phyloP scores from a whole-genome alignment of 371 early-diverging fungal species.

The Zopfochytrium polystomum region DNA sequence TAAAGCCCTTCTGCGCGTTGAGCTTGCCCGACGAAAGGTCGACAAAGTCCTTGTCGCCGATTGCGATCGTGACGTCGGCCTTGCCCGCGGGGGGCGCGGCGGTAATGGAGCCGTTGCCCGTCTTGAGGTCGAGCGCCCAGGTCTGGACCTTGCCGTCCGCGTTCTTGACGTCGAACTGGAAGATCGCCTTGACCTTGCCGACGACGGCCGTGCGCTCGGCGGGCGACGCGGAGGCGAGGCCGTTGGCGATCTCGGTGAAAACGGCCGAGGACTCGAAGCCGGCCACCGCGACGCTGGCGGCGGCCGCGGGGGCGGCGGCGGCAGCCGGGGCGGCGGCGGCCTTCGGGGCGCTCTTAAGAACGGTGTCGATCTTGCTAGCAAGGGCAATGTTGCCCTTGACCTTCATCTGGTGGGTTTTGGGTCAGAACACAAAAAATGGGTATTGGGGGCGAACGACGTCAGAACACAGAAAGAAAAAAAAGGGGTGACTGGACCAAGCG shows the following conservation, averaged over 20 bases:
- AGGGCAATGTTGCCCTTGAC: conserved; percentile 38
- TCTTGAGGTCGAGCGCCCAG: conserved; percentile 73
- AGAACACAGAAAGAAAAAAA: not conserved
- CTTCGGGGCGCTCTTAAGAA: conserved; percentile 45
- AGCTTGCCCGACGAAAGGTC: conserved; percentile 79
- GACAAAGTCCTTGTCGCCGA: conserved; percentile 76
- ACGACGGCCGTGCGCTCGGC: conserved; percentile 38
- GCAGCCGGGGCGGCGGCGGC: conserved; percentile 17
- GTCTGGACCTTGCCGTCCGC: conserved; percentile 60
- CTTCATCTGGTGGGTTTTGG: conserved; percentile 16
- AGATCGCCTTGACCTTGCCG: conserved; percentile 76
- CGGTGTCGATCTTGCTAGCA: conserved; percentile 60
- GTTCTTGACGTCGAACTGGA: conserved; percentile 75
- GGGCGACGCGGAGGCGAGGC: conserved; percentile 8
- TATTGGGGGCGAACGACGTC: not conserved
- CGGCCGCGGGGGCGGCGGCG: conserved; percentile 12
- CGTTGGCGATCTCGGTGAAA: conserved; percentile 14
- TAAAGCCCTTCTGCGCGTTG: conserved; percentile 81
- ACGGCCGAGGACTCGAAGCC: conserved; percentile 21
- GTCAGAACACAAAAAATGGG: not conserved
- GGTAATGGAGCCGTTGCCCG: conserved; percentile 43
- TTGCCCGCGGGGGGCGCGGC: conserved; percentile 29
- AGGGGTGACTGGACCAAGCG: too few species aligned
- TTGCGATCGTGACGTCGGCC: conserved; percentile 44
- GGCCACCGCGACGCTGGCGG: conserved; percentile 13